Percentiles rank a stretch among this genome's conserved stretches.
These are phyloP conservation scores for Botrytis fabae DNA, from an alignment of 2,329 filamentous ascomycete genomes.

Conservation along the genomic window DNA sequence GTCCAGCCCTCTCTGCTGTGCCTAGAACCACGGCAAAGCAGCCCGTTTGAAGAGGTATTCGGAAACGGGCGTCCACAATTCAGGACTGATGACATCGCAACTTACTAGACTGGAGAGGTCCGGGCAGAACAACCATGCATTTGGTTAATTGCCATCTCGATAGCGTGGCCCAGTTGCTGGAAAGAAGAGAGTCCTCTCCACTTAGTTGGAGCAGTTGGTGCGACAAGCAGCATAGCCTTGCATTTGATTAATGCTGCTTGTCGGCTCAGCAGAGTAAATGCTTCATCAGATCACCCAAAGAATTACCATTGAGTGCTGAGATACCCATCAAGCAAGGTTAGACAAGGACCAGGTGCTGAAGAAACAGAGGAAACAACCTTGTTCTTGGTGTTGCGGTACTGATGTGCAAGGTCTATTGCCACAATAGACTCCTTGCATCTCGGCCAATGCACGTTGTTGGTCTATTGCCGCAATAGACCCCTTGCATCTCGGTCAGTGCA, in stretches of 20 bases:
- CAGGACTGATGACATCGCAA: background rate
- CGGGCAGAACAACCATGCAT: constrained; percentile 91
- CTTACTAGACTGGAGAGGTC: background rate
- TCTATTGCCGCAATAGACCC: constrained; percentile 96
- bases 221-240: background rate
- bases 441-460: constrained; percentile 92
- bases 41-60: background rate
- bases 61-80: background rate
- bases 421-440: constrained; percentile 99
- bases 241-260: background rate
- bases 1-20: background rate
- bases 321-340: background rate
- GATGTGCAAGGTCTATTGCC: constrained; percentile 97
- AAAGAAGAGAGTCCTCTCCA: constrained; percentile 63
- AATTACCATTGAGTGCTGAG: background rate
- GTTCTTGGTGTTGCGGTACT: constrained; percentile 98
- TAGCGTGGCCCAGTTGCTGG: constrained; percentile 61
- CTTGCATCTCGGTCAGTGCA: constrained; percentile 95
- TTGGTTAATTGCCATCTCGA: constrained; percentile 99
- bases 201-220: constrained; percentile 87
- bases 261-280: background rate
- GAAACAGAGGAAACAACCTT: constrained; percentile 45
- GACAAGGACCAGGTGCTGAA: background rate
- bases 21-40: background rate
- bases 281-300: background rate